Percentiles rank a stretch among this genome's conserved stretches.
These are phyloP conservation scores for Solanum corneliomulleri DNA, from an alignment of 257 asterid genomes.

Conservation along the genomic window DNA sequence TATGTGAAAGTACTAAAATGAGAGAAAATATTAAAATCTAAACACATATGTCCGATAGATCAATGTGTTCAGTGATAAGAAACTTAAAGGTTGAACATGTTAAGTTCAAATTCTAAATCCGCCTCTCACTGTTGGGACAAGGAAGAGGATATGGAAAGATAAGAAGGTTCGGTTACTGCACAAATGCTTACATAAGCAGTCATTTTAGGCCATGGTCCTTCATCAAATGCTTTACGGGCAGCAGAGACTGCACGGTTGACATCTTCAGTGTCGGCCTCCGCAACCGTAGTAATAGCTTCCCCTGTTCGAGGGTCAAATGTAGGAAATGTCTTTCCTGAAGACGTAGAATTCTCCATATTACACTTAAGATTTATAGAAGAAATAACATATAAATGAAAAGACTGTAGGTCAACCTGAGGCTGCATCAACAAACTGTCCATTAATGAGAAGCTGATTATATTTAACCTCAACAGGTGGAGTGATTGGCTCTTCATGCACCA, in stretches of 20 bases:
- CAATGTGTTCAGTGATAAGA: not conserved
- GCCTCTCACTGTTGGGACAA: not conserved
- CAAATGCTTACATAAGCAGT: slow-evolving; percentile 40
- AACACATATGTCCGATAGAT: not conserved
- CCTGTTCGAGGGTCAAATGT: slow-evolving; percentile 64
- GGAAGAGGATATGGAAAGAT: not conserved
- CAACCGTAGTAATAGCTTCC: slow-evolving; percentile 54
- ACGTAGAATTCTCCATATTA: not conserved
- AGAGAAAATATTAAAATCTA: not conserved
- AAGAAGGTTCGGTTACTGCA: not conserved
- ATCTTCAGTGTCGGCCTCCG: slow-evolving; percentile 60
- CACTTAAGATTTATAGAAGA: not conserved
- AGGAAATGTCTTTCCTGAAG: slow-evolving; percentile 69
- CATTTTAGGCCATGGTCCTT: slow-evolving; percentile 81
- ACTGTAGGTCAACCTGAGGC: slow-evolving; percentile 40
- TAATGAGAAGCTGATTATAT: slow-evolving; percentile 58
- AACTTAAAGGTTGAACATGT: not conserved
- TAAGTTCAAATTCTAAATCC: not conserved
- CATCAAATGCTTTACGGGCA: slow-evolving; percentile 70
- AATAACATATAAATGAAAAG: not conserved
- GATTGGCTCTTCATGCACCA: slow-evolving; percentile 36
- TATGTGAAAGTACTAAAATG: not conserved
- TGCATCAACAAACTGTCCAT: slow-evolving; percentile 63
- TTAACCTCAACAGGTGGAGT: slow-evolving; percentile 37
- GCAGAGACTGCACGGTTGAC: slow-evolving; percentile 64